These are phyloP conservation scores for Hydnomerulius pinastri DNA, from an alignment of 768 basidiomycete genomes.

Conservation along the genomic window DNA sequence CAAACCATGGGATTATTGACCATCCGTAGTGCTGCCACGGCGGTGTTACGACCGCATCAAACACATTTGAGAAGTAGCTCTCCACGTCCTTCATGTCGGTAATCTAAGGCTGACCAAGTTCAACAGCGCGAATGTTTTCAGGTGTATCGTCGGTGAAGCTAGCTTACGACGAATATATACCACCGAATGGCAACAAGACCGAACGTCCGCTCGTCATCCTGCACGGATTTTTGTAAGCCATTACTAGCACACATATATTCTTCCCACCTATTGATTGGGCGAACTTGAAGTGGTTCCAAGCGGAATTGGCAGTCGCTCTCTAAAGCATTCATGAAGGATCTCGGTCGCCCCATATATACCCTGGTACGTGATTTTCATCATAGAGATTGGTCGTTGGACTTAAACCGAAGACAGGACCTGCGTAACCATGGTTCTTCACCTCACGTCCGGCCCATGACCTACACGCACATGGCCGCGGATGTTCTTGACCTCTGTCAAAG, in stretches of 20 bases:
- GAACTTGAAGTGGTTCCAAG: conserved; percentile 68
- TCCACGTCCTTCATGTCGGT: neutral
- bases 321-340: conserved; percentile 67
- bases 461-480: conserved; percentile 78
- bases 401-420: conserved; percentile 58
- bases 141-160: conserved; percentile 27
- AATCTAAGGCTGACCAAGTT: conserved; percentile 6
- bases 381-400: neutral
- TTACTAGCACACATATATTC: neutral
- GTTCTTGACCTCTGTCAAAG: conserved; percentile 65
- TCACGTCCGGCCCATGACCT: conserved; percentile 71
- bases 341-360: conserved; percentile 70
- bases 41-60: neutral
- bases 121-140: conserved; percentile 23
- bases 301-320: conserved; percentile 87
- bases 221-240: conserved; percentile 63
- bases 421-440: conserved; percentile 90
- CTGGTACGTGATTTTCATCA: conserved; percentile 47
- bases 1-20: conserved; percentile 16
- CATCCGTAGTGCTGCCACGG: neutral
- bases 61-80: conserved; percentile 9
- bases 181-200: conserved; percentile 26
- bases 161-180: conserved; percentile 33
- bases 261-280: conserved; percentile 2
- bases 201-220: conserved; percentile 55